These are phyloP conservation scores for Puccinia sorghi DNA, from an alignment of 1,284 basidiomycete genomes.

Conservation along the genomic window DNA sequence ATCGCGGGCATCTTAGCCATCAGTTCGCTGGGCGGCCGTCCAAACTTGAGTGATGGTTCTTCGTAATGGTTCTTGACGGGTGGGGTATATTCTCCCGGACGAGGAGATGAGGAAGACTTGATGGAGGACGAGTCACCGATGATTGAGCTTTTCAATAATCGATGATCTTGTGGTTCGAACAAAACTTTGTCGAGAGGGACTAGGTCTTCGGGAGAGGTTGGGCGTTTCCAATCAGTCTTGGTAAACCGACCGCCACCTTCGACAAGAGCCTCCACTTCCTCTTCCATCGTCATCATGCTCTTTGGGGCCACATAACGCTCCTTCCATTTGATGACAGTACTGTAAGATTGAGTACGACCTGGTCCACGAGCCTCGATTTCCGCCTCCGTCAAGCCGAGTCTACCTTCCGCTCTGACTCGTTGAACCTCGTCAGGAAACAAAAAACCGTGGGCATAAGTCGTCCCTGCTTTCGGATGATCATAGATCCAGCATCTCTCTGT, in stretches of 20 bases:
- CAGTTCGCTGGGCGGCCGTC: conserved; percentile 47
- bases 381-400: conserved; percentile 57
- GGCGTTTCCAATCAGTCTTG: conserved; percentile 61
- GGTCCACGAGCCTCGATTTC: conserved; percentile 56
- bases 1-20: conserved; percentile 43
- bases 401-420: conserved; percentile 64
- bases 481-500: conserved; percentile 97
- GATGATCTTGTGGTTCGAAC: conserved; percentile 56
- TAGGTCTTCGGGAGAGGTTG: conserved; percentile 56
- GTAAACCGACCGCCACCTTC: conserved; percentile 68
- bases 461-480: conserved; percentile 89
- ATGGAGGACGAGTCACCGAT: conserved; percentile 40
- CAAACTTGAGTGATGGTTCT: conserved; percentile 46
- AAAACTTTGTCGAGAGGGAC: conserved; percentile 56
- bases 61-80: conserved; percentile 54
- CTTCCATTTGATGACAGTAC: conserved; percentile 83
- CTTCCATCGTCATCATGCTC: conserved; percentile 67
- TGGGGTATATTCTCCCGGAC: conserved; percentile 62
- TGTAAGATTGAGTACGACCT: conserved; percentile 64
- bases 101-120: conserved; percentile 52
- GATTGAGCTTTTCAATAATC: conserved; percentile 54
- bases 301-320: conserved; percentile 73
- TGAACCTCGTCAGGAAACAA: conserved; percentile 88
- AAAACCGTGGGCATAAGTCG: conserved; percentile 90
- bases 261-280: conserved; percentile 86